Evolutionary conservation across 352 stramenopile species (phyloP).

Genomic region (Globisporangium apiculatum): DNA sequence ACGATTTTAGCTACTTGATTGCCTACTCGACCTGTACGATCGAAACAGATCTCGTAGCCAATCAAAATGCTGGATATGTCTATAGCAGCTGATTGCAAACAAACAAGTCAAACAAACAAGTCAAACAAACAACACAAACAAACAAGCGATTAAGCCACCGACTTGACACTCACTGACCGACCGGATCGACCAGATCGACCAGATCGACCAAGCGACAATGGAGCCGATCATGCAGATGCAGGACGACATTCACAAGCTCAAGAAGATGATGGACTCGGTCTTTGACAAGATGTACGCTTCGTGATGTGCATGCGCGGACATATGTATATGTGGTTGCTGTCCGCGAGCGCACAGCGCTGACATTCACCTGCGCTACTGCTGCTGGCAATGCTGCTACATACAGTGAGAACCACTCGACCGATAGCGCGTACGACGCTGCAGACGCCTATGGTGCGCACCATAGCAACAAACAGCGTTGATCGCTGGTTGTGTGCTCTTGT

Average conservation of each 20-base stretch:
- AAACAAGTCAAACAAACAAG: no score
- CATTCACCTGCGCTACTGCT: background rate
- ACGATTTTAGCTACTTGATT: no score
- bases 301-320: background rate
- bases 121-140: no score
- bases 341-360: background rate
- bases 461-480: no score
- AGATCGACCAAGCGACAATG: constrained; percentile 27
- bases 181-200: no score
- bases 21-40: no score
- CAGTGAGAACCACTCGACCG: constrained; percentile 52
- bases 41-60: no score
- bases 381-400: background rate
- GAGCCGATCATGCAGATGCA: constrained; percentile 90
- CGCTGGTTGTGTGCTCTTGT: background rate
- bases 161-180: background rate
- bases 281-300: constrained; percentile 79
- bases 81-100: no score
- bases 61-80: no score
- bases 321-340: no score
- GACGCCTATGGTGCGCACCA: constrained; percentile 62
- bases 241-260: constrained; percentile 89
- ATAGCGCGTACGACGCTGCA: constrained; percentile 55
- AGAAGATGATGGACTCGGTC: constrained; percentile 87
- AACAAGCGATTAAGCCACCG: no score